These are phyloP conservation scores for Trichoderma parareesei DNA, from an alignment of 495 filamentous ascomycete species.

Conservation along the genomic window DNA sequence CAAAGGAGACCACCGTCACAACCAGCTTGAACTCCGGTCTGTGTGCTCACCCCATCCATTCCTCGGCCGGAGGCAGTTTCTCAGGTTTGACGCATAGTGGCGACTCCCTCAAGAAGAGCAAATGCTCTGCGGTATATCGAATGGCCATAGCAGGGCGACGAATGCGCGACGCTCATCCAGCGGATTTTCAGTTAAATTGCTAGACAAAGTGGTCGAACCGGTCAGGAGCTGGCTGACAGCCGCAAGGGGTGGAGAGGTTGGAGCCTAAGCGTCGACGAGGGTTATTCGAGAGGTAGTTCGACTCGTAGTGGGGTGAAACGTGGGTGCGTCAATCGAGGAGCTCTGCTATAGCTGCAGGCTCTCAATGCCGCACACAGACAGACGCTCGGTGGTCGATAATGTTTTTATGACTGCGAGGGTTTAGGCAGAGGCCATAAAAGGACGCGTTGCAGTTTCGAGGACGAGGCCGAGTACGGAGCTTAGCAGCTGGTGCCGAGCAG, in stretches of 20 bases:
- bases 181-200: background rate
- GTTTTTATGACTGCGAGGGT: background rate
- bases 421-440: background rate
- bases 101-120: conserved; percentile 69
- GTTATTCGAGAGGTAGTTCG: background rate
- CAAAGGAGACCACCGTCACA: background rate
- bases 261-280: background rate
- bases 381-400: background rate
- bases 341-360: background rate
- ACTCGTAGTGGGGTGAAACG: background rate
- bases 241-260: background rate
- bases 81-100: conserved; percentile 77
- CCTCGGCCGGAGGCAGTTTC: conserved; percentile 76
- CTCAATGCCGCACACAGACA: background rate
- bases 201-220: background rate
- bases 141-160: conserved; percentile 30
- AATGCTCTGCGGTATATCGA: conserved; percentile 72
- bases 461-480: background rate
- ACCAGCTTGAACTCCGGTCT: background rate
- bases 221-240: background rate
- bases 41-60: conserved; percentile 90
- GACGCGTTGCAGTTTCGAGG: conserved; percentile 5
- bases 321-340: background rate
- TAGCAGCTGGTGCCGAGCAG: background rate
- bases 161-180: background rate